Base-by-base conservation (phyloP, 768 basidiomycete species). In the Phylloporus sp. region DNA sequence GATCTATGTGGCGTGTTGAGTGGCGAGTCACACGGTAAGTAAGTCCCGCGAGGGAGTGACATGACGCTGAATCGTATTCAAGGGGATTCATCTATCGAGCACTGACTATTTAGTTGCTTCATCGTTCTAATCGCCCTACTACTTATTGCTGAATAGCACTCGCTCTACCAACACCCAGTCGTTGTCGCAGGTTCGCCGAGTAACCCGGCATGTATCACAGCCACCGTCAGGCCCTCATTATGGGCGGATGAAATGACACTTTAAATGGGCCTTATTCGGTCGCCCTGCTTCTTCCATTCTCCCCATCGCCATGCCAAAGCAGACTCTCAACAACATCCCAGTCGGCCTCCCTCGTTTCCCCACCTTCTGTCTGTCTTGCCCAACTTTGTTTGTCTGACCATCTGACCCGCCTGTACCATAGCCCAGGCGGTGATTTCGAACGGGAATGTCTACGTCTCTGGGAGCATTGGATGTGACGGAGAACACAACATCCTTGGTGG, bases 361-460 rank as follows among this genome's bases (percentile, higher is more conserved):
- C 1, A 43, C 61, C 23, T 70, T 59, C 50, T 72, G 69, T 70
- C 34, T 28, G 62, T 57, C 4, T 21, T 17, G 3, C 11, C 6
- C 15, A 5, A 2, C 14, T 10, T 3, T 17, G 8, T 9, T 18
- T 7, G 24, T 21, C 21, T 20, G 35, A 21, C 27, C 26, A 13
- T 35, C 29, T 51, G 33, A 33, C 28, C 7, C 14, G 24, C n/a
- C 11, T 13, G 10, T 22, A 0, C 10, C 36, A 40, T n/a, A 70
- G 69, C 70, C 17, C 71, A 72, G 49, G 71, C 60, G 2, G 59
- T 67, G n/a, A 56, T 69, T 35, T 69, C 69, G 5, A 55, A 54
- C 15, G 60, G 64, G 10, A 61, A 45, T 8, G 59, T 72, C 11
- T 73, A 72, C n/a, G 65, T 69, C 21, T 73, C 71, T 9, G 71